Conservation (phyloP, 306 rosid genomes). For the Mucuna pruriens region DNA sequence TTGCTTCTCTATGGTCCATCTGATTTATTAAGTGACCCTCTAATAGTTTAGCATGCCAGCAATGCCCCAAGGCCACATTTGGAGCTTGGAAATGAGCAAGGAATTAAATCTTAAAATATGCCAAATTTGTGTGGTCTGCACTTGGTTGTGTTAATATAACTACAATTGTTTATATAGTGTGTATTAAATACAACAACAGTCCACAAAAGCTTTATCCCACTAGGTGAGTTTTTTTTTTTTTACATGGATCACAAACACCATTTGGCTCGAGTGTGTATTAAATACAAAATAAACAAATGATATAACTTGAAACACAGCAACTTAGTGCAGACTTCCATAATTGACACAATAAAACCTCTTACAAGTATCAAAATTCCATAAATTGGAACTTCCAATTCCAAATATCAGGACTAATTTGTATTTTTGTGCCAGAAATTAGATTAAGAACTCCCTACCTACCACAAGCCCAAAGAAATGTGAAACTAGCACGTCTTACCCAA, state of each 20-base stretch:
- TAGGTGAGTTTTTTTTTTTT: background rate
- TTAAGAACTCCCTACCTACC: background rate
- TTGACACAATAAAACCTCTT: background rate
- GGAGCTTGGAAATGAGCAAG: constrained; percentile 6
- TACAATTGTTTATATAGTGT: background rate
- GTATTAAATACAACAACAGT: background rate
- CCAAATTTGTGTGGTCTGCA: background rate
- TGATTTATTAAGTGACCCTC: constrained; percentile 20
- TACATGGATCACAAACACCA: background rate
- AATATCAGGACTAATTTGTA: background rate
- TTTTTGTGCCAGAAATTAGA: background rate
- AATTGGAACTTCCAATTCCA: background rate
- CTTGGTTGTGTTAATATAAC: constrained; percentile 19
- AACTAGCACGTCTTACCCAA: background rate
- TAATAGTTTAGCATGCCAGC: constrained; percentile 8
- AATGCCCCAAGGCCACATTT: constrained; percentile 12
- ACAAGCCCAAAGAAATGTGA: background rate
- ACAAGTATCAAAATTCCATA: background rate
- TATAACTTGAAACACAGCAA: background rate
- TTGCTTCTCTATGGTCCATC: constrained; percentile 35
- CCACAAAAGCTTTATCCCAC: background rate
- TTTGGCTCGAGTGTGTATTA: background rate
- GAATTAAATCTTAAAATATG: constrained; percentile 20
- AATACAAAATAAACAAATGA: background rate
- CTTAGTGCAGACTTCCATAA: background rate